A percentile compares a stretch with the other conserved stretches of the same genome.
Conservation (phyloP, 1,284 basidiomycete genomes). For the Kalmanozyma brasiliensis region DNA sequence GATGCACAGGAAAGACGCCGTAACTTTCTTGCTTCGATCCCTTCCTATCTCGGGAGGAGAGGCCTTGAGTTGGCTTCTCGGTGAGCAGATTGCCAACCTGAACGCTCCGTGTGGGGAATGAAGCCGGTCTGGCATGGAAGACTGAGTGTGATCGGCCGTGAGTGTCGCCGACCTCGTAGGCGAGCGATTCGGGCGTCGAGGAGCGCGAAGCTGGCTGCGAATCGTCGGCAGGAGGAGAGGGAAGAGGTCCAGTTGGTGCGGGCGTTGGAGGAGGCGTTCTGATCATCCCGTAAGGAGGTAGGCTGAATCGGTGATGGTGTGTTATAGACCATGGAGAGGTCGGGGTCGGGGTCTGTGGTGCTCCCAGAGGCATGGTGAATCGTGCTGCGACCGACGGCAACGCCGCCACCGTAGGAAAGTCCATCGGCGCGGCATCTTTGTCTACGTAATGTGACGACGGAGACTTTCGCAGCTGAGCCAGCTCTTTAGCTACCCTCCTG, state of each 20-base stretch:
- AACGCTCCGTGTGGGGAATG: too few relatives aligned
- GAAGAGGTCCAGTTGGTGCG: conserved; percentile 18
- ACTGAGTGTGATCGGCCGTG: not conserved
- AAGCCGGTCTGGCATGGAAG: too few relatives aligned
- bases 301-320: not conserved
- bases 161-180: not conserved
- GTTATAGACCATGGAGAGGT: not conserved
- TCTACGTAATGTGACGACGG: not conserved
- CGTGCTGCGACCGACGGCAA: conserved; percentile 7
- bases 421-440: not conserved
- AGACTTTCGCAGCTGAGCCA: conserved; percentile 13
- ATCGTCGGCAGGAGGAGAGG: conserved; percentile 7
- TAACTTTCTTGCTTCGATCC: too few relatives aligned
- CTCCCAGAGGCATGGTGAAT: not conserved
- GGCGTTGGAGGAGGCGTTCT: conserved; percentile 16
- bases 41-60: too few relatives aligned
- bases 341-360: not conserved
- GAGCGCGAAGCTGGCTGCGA: not conserved
- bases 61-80: too few relatives aligned
- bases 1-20: not conserved
- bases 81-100: too few relatives aligned
- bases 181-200: not conserved
- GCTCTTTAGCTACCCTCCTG: conserved; percentile 15
- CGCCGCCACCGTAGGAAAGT: not conserved
- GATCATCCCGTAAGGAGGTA: not conserved